These are phyloP conservation scores for Tuber magnatum DNA, from an alignment of 495 filamentous ascomycete species.

Conservation along the genomic window DNA sequence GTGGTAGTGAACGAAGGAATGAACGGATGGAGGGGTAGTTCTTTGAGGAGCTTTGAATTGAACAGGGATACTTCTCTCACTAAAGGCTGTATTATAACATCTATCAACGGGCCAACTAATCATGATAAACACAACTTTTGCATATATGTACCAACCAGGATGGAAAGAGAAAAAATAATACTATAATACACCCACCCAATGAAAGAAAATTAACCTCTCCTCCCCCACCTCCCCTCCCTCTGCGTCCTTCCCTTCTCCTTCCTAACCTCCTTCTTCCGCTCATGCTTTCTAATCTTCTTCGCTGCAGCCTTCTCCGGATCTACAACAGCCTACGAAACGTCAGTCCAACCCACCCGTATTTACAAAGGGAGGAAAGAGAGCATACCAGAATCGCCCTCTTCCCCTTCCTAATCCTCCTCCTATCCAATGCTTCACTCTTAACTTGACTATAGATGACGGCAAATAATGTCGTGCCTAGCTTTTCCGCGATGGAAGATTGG, in stretches of 20 bases:
- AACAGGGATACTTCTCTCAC: too few species aligned
- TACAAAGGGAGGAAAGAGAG: background rate
- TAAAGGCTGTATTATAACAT: too few species aligned
- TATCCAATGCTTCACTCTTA: slow-evolving; percentile 53
- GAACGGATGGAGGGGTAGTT: too few species aligned
- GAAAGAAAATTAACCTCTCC: slow-evolving; percentile 14
- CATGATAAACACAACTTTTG: too few species aligned
- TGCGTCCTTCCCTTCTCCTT: slow-evolving; percentile 67
- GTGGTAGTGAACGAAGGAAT: too few species aligned
- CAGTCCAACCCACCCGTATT: background rate
- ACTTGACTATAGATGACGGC: slow-evolving; percentile 60
- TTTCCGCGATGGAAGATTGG: slow-evolving; percentile 68
- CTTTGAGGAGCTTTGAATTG: too few species aligned
- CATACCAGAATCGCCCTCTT: slow-evolving; percentile 71
- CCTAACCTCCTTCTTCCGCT: slow-evolving; percentile 73
- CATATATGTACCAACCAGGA: too few species aligned
- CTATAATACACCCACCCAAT: background rate
- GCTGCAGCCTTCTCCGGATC: slow-evolving; percentile 69
- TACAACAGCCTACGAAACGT: slow-evolving; percentile 51
- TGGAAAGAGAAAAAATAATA: background rate
- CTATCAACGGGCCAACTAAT: too few species aligned
- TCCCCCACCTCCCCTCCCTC: slow-evolving; percentile 61
- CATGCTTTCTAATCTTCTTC: slow-evolving; percentile 77
- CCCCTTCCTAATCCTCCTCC: slow-evolving; percentile 61
- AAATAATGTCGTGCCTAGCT: slow-evolving; percentile 73